These are phyloP conservation scores for Salicornia ramosissima DNA, from an alignment of 148 eudicot genomes.

Conservation along the genomic window DNA sequence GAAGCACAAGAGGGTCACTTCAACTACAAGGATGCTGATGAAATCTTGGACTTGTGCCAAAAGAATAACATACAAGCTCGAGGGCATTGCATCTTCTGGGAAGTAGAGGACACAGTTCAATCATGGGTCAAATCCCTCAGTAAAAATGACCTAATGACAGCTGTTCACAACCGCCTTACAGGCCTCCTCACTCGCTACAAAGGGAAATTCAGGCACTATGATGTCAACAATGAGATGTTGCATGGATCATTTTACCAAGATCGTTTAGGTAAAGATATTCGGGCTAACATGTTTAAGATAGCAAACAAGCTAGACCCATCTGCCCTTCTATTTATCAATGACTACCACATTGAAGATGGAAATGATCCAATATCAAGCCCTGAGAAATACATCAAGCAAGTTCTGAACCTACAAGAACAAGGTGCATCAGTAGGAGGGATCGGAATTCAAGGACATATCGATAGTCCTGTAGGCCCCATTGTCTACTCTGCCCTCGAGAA, in stretches of 20 bases:
- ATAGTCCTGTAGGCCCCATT: slow-evolving; percentile 72
- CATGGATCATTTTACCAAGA: slow-evolving; percentile 88
- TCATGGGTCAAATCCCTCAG: slow-evolving; percentile 53
- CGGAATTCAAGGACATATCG: slow-evolving; percentile 95
- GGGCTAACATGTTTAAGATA: slow-evolving; percentile 73
- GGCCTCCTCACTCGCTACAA: slow-evolving; percentile 79
- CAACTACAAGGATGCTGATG: slow-evolving; percentile 88
- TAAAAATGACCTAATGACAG: slow-evolving; percentile 43
- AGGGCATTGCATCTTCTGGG: slow-evolving; percentile 99
- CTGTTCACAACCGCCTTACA: slow-evolving; percentile 71
- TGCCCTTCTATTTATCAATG: slow-evolving; percentile 70
- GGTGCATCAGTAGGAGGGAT: slow-evolving; percentile 90
- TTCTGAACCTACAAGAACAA: slow-evolving; percentile 66
- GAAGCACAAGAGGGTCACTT: slow-evolving; percentile 70
- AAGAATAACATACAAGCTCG: slow-evolving; percentile 58
- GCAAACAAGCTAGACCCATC: slow-evolving; percentile 75
- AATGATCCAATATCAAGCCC: slow-evolving; percentile 63
- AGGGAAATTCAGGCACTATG: slow-evolving; percentile 86
- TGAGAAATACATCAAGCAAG: slow-evolving; percentile 75
- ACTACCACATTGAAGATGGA: slow-evolving; percentile 89
- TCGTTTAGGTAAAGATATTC: slow-evolving; percentile 61
- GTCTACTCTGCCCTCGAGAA: slow-evolving; percentile 75
- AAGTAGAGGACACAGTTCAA: slow-evolving; percentile 60
- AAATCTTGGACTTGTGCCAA: slow-evolving; percentile 57
- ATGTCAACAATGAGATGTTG: slow-evolving; percentile 94